Evolutionary conservation across 202 grass and related monocot genomes (phyloP).

Genomic region (Bolboschoenoplectus hybrid): DNA sequence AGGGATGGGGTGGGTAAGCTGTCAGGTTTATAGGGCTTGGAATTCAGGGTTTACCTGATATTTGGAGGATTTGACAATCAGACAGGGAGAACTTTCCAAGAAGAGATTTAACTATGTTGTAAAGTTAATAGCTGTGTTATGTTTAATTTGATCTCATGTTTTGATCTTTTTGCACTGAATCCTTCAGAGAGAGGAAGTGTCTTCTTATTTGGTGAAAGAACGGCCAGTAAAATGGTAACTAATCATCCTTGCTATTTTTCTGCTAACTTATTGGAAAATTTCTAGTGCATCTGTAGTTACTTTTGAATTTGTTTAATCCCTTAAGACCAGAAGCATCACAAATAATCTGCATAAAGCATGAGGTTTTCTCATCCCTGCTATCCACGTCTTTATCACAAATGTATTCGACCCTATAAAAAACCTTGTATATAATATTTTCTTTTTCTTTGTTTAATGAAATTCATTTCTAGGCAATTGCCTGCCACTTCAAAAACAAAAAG

Average conservation of each 20-base stretch:
- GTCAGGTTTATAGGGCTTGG: not conserved
- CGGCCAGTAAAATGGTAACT: constrained; percentile 67
- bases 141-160: constrained; percentile 34
- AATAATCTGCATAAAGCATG: not conserved
- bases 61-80: not conserved
- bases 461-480: not conserved
- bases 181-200: constrained; percentile 82
- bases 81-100: not conserved
- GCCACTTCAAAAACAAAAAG: not conserved
- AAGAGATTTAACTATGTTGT: not conserved
- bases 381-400: constrained; percentile 10
- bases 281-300: not conserved
- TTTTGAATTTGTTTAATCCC: not conserved
- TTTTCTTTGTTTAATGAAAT: not conserved
- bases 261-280: constrained; percentile 32
- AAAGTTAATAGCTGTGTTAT: constrained; percentile 7
- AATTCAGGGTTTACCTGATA: not conserved
- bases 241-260: constrained; percentile 34
- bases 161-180: constrained; percentile 19
- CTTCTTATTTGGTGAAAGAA: constrained; percentile 85
- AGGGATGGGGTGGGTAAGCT: not conserved
- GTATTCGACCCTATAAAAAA: not conserved
- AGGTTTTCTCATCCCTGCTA: not conserved
- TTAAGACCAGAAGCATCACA: not conserved
- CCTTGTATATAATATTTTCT: not conserved